Base-by-base conservation (phyloP, 768 basidiomycete genomes). In the Pleurotus tuber-regium region DNA sequence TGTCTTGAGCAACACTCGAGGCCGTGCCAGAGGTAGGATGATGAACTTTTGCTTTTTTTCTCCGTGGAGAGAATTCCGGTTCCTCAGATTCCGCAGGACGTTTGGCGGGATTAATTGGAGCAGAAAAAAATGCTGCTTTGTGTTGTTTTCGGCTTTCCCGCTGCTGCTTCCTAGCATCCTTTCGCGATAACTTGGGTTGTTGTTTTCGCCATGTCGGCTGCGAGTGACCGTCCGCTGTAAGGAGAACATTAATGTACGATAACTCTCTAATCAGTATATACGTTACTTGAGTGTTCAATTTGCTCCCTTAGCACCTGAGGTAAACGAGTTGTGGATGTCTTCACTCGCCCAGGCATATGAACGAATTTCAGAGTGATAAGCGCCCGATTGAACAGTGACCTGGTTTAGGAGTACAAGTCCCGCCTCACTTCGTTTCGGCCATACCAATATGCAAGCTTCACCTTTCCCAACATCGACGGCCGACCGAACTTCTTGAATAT, bases 121-220 rank as follows among this genome's bases (percentile, higher is more conserved):
- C 12, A 30, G 77, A 71, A 64, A 86, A 86, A 60, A 77, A 80
- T 31, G 75, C 70, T 0, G 85, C 83, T 59, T 80, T 89, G 39
- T 80, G 77, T 59, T 79, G 75, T 63, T 88, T 92, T 44, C 73
- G 73, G 39, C 71, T 72, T 1, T 70, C 53, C n/a, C 87, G 76
- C 24, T 77, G 78, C 58, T 83, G 76, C 62, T 85, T 90, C 36
- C 88, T 71, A 11, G 76, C 62, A 42, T 86, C 86, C 63, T 83
- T 89, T 51, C 87, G 76, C 41, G 77, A 75, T 21, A 62, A 50
- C 52, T 61, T 61, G 18, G 48, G 54, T 56, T 55, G 59, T 4
- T 49, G 57, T 5, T 55, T 52, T 38, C 58, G 57, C 53, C 54
- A 42, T 42, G 41, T 57, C 40, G 57, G 49, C 23, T 49, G 54